phyloP scores from a whole-genome alignment of 306 rosid genomes.

The Cajanus cajan region DNA sequence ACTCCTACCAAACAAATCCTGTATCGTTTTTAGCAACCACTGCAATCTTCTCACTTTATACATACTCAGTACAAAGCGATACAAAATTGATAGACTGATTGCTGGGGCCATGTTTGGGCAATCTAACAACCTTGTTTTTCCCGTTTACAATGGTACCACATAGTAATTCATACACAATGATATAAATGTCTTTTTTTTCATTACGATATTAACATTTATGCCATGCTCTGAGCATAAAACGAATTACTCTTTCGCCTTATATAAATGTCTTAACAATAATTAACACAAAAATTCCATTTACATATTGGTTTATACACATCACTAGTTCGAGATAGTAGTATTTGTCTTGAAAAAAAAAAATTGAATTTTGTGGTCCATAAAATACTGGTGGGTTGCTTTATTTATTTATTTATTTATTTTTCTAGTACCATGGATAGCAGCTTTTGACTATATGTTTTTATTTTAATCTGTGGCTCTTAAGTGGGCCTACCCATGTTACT shows the following conservation, averaged over 20 bases:
- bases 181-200: too few relatives aligned
- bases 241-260: not conserved
- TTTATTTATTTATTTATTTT: not conserved
- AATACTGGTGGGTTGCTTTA: not conserved
- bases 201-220: too few relatives aligned
- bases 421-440: not conserved
- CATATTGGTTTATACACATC: not conserved
- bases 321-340: not conserved
- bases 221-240: too few relatives aligned
- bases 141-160: not conserved
- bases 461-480: constrained; percentile 1
- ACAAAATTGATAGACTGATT: not conserved
- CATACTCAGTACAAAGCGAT: not conserved
- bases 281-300: not conserved
- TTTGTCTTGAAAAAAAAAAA: not conserved
- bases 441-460: constrained; percentile 14
- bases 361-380: not conserved
- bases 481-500: constrained; percentile 18
- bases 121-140: not conserved
- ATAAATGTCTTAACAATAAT: not conserved
- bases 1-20: not conserved
- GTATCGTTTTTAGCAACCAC: not conserved
- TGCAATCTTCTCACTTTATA: not conserved
- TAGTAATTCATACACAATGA: not conserved
- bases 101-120: not conserved